A percentile compares a stretch with the other conserved stretches of the same genome.
phyloP scores from a whole-genome alignment of 345 rosid genomes.

The Corchorus olitorius region DNA sequence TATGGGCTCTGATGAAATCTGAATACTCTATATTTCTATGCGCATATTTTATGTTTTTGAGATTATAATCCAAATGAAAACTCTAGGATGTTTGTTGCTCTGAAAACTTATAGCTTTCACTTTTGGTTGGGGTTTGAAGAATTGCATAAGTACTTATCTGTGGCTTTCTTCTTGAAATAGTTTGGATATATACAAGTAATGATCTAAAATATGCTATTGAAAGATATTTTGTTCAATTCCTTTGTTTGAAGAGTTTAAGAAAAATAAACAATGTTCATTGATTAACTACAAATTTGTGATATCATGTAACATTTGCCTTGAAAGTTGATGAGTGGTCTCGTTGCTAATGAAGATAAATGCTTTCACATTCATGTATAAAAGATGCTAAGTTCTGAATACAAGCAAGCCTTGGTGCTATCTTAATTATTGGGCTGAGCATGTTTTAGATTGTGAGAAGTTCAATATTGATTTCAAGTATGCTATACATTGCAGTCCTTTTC shows the following conservation, averaged over 20 bases:
- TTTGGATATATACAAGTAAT: neutral
- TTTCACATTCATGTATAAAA: neutral
- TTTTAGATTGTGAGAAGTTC: slow-evolving; percentile 3
- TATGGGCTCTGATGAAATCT: neutral
- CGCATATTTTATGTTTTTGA: neutral
- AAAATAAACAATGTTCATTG: neutral
- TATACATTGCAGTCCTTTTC: neutral
- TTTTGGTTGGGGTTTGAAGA: neutral
- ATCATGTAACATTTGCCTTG: neutral
- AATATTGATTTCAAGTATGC: neutral
- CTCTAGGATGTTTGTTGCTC: neutral
- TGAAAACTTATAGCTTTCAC: neutral
- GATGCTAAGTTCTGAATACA: neutral
- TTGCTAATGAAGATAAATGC: neutral
- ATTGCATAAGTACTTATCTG: neutral
- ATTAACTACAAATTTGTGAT: neutral
- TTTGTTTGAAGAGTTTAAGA: slow-evolving; percentile 7
- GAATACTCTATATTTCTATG: neutral
- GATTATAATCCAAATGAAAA: neutral
- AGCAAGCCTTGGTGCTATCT: neutral
- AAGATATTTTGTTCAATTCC: neutral
- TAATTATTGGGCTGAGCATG: neutral
- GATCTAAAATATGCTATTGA: neutral
- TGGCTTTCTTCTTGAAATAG: neutral
- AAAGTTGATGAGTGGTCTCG: neutral